Conservation (phyloP, 306 rosid genomes). For the Potentilla sterilis region DNA sequence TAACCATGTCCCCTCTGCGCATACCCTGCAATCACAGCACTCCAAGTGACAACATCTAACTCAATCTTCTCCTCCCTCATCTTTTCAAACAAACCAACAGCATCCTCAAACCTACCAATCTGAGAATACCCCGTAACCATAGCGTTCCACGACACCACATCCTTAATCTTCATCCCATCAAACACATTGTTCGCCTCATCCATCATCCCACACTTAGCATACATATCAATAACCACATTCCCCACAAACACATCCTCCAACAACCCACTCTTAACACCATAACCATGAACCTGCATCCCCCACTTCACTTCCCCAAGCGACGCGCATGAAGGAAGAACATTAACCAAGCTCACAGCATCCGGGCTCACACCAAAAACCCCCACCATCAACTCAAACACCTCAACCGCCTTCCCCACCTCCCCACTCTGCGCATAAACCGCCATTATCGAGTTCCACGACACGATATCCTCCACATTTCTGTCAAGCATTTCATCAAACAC, state of each 20-base stretch:
- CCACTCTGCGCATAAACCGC: constrained; percentile 47
- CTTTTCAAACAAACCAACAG: constrained; percentile 53
- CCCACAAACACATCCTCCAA: constrained; percentile 79
- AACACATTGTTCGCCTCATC: constrained; percentile 67
- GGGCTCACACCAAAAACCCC: constrained; percentile 26
- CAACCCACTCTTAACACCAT: constrained; percentile 55
- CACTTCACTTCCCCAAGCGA: constrained; percentile 27
- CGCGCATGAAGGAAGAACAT: constrained; percentile 33
- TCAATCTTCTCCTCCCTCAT: constrained; percentile 58
- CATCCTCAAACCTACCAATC: constrained; percentile 59
- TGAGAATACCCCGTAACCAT: constrained; percentile 87
- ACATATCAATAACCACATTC: constrained; percentile 77
- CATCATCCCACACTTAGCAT: constrained; percentile 70
- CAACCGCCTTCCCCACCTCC: constrained; percentile 39
- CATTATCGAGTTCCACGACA: constrained; percentile 10
- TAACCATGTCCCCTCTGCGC: constrained; percentile 69
- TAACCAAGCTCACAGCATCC: constrained; percentile 68
- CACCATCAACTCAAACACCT: constrained; percentile 46
- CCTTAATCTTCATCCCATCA: constrained; percentile 61
- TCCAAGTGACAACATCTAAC: constrained; percentile 86
- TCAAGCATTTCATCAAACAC: too few species aligned
- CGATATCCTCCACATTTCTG: too few species aligned
- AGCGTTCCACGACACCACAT: constrained; percentile 90
- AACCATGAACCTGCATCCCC: constrained; percentile 71
- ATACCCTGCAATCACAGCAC: constrained; percentile 74